These are phyloP conservation scores for Tetrahymena thermophila DNA, from an alignment of 73 alveolate genomes.

Conservation along the genomic window DNA sequence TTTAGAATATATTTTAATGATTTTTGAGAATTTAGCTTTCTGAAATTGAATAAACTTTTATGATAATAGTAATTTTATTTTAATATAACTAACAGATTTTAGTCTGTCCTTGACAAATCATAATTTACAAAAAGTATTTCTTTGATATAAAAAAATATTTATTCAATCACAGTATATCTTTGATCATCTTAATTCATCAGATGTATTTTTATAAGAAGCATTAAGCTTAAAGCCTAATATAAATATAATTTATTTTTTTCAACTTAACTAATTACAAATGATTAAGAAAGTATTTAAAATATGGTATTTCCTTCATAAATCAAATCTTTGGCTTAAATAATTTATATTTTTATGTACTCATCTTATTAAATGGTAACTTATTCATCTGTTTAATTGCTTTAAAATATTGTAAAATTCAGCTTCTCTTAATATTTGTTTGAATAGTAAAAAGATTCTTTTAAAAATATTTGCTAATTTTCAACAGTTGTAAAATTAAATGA, in stretches of 20 bases:
- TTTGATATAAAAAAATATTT: too few relatives aligned
- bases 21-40: background rate
- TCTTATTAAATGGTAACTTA: background rate
- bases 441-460: background rate
- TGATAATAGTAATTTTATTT: too few relatives aligned
- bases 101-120: background rate
- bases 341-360: background rate
- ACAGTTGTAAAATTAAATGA: background rate
- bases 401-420: background rate
- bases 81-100: too few relatives aligned
- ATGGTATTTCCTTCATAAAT: background rate
- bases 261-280: background rate
- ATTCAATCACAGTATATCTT: background rate
- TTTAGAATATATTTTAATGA: background rate
- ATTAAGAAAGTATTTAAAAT: background rate
- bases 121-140: background rate
- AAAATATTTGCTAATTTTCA: too few relatives aligned
- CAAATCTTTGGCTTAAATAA: background rate
- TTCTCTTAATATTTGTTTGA: background rate
- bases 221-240: background rate
- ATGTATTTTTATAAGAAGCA: background rate
- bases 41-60: background rate
- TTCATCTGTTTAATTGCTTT: background rate
- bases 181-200: background rate
- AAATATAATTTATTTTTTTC: background rate